Evolutionary conservation across 2,329 filamentous ascomycete genomes (phyloP), one percentile per base, ranked within the genome.

Genomic region (Lachnum nothofagi): DNA sequence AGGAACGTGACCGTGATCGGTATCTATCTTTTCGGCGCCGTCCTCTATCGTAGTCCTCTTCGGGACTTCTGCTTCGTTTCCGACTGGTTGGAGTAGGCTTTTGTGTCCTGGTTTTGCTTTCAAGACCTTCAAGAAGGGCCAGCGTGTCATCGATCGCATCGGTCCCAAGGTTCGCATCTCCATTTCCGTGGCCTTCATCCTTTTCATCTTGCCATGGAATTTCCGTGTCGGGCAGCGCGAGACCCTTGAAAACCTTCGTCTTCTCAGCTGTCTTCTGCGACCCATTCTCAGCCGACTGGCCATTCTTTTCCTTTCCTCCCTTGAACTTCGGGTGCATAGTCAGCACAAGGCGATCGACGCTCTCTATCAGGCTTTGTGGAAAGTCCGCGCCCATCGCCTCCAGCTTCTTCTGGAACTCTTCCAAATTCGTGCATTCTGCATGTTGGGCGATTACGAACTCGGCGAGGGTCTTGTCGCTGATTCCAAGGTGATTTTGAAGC

Each of bases 361-460:
- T 96, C 66, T 95, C 88, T 48, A 95, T 78, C 60, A 98, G 72
- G 70, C 88, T 95, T 47, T 82, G 78, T 0, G 91, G 89, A 57
- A 96, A 94, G 22, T 79, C 90, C 54, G 85, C 88, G 47, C 86
- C 88, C 69, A 94, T 83, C 24, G 76, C 80, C 58, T 84, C 80
- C 57, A 97, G 76, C 64, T 82, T 82, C 57, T 75, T 73, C 71
- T 86, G 86, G 72, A 97, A 98, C 23, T 86, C 83, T 44, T 77
- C 69, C 48, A 88, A 74, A 23, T 78, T 78, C 44, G 75, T 77
- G 72, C 83, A 86, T 77, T 91, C 80, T 66, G 85, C 70, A 61
- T 95, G 88, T 66, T 95, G 86, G 53, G 87, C 87, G 64, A 98
- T 95, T 62, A 98, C 82, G 65, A 95, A 98, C 69, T 98, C 93